These are phyloP conservation scores for Suhomyces panamericanus DNA, from an alignment of 1,139 yeast genomes.

Conservation along the genomic window DNA sequence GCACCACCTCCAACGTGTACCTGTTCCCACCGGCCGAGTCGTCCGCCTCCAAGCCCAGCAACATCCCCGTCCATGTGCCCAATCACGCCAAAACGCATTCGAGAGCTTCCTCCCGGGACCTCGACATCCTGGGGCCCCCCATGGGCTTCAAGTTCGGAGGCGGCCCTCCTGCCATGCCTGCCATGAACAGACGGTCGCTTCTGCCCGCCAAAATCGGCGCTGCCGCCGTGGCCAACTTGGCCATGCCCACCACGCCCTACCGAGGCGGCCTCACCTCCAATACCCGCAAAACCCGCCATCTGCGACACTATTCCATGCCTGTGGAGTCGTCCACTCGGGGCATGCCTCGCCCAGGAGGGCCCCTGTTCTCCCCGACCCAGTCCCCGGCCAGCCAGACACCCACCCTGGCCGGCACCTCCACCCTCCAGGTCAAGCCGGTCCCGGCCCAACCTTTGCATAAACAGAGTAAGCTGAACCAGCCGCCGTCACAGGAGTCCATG, in stretches of 20 bases:
- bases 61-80: not conserved
- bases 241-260: constrained; percentile 37
- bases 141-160: constrained; percentile 45
- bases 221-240: constrained; percentile 61
- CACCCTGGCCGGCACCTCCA: constrained; percentile 28
- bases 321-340: constrained; percentile 24
- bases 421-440: constrained; percentile 47
- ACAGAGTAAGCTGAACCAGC: constrained; percentile 34
- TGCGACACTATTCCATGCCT: constrained; percentile 48
- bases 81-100: constrained; percentile 7
- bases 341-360: no score
- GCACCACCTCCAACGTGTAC: not conserved
- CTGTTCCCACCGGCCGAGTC: not conserved
- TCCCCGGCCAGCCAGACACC: constrained; percentile 11
- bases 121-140: constrained; percentile 30
- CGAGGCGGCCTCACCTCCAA: constrained; percentile 16
- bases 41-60: not conserved
- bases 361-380: no score
- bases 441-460: constrained; percentile 49
- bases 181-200: constrained; percentile 39
- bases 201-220: constrained; percentile 79
- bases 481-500: constrained; percentile 51
- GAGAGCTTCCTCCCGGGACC: constrained; percentile 14
- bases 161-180: constrained; percentile 16
- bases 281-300: constrained; percentile 32